A percentile compares a stretch with the other conserved stretches of the same genome.
Evolutionary conservation across 345 rosid genomes (phyloP).

Genomic region (Noccaea caerulescens): DNA sequence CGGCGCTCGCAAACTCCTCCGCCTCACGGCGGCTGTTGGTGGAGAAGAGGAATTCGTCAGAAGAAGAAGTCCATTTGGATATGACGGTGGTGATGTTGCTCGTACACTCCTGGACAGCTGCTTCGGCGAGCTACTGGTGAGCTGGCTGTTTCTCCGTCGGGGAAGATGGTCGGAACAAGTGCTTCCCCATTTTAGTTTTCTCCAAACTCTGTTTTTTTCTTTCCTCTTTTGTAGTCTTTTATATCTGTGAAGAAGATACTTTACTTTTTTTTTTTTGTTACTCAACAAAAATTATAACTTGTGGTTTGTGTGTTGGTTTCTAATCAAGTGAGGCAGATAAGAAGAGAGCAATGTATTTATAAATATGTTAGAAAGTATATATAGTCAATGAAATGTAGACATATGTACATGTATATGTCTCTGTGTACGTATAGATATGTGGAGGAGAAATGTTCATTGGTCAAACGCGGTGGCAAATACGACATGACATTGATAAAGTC

Average conservation of each 20-base stretch:
- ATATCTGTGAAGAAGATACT: neutral
- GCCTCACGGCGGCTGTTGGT: conserved; percentile 59
- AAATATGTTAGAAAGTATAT: neutral
- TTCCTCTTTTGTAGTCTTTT: neutral
- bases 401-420: neutral
- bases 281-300: neutral
- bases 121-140: conserved; percentile 48
- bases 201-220: conserved; percentile 4
- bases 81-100: conserved; percentile 50
- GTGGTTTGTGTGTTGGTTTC: neutral
- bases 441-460: conserved; percentile 30
- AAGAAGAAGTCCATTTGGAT: conserved; percentile 51
- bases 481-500: conserved; percentile 30
- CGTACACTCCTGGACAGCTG: conserved; percentile 61
- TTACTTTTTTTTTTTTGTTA: neutral
- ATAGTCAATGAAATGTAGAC: neutral
- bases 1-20: conserved; percentile 53
- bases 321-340: conserved; percentile 25
- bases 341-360: conserved; percentile 16
- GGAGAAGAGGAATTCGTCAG: conserved; percentile 49
- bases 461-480: conserved; percentile 39
- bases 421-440: conserved; percentile 19
- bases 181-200: conserved; percentile 37
- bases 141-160: conserved; percentile 38
- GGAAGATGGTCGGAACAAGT: conserved; percentile 43